A percentile compares a stretch with the other conserved stretches of the same genome.
phyloP scores from a whole-genome alignment of 225 moss, liverwort and hornwort genomes.

The Pseudoscleropodium purum region DNA sequence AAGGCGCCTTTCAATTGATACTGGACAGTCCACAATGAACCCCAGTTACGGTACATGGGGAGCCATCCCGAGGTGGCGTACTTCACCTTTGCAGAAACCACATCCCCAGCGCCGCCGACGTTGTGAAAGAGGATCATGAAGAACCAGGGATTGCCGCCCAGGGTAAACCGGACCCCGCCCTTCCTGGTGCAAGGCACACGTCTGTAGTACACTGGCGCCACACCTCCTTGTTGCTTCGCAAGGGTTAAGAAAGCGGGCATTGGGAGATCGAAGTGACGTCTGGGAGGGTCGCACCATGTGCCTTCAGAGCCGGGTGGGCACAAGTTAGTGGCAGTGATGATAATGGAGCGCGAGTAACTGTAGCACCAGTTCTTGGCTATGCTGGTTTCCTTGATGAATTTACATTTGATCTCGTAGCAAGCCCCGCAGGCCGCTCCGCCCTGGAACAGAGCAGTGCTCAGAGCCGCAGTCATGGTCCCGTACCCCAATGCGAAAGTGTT shows the following conservation, averaged over 20 bases:
- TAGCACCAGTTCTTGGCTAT: slow-evolving; percentile 1
- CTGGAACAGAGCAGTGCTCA: slow-evolving; percentile 22
- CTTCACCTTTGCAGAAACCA: background rate
- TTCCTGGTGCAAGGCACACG: background rate
- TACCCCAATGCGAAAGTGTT: slow-evolving; percentile 21
- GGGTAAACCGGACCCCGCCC: background rate
- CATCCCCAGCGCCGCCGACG: background rate
- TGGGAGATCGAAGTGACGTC: slow-evolving; percentile 25
- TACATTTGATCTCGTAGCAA: slow-evolving; percentile 25
- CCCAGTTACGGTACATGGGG: slow-evolving; percentile 14
- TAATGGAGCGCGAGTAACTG: background rate
- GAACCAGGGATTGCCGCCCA: slow-evolving; percentile 7
- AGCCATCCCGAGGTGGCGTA: background rate
- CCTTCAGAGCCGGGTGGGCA: slow-evolving; percentile 30
- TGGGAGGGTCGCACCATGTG: slow-evolving; percentile 28
- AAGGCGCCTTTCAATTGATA: background rate
- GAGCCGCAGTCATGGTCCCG: slow-evolving; percentile 17
- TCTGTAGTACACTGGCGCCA: slow-evolving; percentile 21
- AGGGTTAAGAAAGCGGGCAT: slow-evolving; percentile 18
- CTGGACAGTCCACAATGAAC: background rate
- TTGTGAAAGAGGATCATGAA: slow-evolving; percentile 28
- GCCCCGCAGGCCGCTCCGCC: slow-evolving; percentile 17
- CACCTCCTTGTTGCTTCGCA: background rate
- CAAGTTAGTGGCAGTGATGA: slow-evolving; percentile 33
- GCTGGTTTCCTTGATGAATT: background rate